A percentile compares a stretch with the other conserved stretches of the same genome.
Conservation (phyloP, 2,329 filamentous ascomycete species). For the Pseudogymnoascus sp. region DNA sequence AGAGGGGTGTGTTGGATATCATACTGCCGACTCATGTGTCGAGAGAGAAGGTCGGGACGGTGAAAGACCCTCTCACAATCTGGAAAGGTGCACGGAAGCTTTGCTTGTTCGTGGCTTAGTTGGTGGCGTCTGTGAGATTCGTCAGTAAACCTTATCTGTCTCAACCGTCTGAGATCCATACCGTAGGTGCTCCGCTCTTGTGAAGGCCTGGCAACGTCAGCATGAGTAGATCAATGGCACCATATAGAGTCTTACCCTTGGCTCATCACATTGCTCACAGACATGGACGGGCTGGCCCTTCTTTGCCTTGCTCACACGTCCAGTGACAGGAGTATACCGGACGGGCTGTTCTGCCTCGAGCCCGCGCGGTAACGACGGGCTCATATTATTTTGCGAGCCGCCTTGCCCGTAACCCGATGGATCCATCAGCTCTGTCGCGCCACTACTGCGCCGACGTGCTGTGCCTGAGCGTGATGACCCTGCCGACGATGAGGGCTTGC, state of each 20-base stretch:
- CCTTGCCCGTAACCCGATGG: conserved; percentile 7
- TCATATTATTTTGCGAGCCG: background rate
- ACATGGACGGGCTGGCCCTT: conserved; percentile 30
- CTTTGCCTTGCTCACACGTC: conserved; percentile 29
- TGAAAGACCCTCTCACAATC: conserved; percentile 52
- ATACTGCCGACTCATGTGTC: conserved; percentile 47
- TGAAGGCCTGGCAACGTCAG: conserved; percentile 44
- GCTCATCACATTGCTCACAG: conserved; percentile 25
- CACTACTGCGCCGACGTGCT: conserved; percentile 21
- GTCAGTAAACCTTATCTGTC: conserved; percentile 1
- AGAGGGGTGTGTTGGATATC: conserved; percentile 17
- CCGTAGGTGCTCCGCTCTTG: conserved; percentile 55
- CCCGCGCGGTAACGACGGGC: background rate
- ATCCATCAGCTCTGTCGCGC: conserved; percentile 22
- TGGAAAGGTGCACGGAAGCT: conserved; percentile 42
- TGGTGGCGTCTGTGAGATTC: conserved; percentile 46
- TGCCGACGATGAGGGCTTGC: conserved; percentile 16
- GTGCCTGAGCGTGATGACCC: conserved; percentile 15
- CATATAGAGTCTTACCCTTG: conserved; percentile 17
- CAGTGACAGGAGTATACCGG: conserved; percentile 30
- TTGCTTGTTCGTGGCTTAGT: conserved; percentile 49
- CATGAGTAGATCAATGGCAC: background rate
- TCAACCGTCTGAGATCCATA: conserved; percentile 25
- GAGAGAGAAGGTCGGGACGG: conserved; percentile 50
- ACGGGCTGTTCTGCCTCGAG: conserved; percentile 22